Conservation (phyloP, 208 protist genomes). For the Wallacemonas sp. region DNA sequence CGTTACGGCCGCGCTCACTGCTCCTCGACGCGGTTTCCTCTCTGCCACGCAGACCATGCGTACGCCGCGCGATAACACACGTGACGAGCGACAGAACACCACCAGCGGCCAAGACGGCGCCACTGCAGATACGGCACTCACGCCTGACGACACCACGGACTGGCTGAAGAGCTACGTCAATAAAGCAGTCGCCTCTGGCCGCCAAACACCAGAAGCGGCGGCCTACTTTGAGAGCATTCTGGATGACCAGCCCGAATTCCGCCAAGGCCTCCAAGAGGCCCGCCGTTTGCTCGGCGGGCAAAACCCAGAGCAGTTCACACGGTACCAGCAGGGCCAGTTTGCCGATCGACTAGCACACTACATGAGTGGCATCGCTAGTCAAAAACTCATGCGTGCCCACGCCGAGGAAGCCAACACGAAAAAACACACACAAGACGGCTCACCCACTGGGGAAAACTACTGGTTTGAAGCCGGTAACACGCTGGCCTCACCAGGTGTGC, state of each 20-base stretch:
- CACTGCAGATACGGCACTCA: neutral
- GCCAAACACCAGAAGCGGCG: conserved; percentile 41
- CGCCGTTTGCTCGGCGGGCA: conserved; percentile 56
- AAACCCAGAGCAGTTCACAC: conserved; percentile 59
- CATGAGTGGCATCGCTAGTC: conserved; percentile 52
- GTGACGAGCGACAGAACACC: neutral
- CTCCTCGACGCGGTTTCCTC: neutral
- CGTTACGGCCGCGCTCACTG: neutral
- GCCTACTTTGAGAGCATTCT: conserved; percentile 73
- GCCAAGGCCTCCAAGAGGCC: conserved; percentile 50
- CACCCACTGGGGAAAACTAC: conserved; percentile 81
- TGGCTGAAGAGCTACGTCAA: conserved; percentile 46
- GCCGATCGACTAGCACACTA: conserved; percentile 51
- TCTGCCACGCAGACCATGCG: neutral
- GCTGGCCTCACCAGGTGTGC: conserved; percentile 59
- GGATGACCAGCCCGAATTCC: conserved; percentile 61
- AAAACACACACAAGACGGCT: conserved; percentile 72
- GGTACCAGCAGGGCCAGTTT: conserved; percentile 71
- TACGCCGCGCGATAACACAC: neutral
- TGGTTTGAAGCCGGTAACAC: conserved; percentile 83
- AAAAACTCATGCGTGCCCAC: conserved; percentile 52
- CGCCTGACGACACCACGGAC: conserved; percentile 27
- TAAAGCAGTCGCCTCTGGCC: conserved; percentile 45
- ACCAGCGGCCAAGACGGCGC: neutral
- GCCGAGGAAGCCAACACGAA: conserved; percentile 54